phyloP scores from a whole-genome alignment of 495 filamentous ascomycete genomes.

The Coniosporium apollinis region DNA sequence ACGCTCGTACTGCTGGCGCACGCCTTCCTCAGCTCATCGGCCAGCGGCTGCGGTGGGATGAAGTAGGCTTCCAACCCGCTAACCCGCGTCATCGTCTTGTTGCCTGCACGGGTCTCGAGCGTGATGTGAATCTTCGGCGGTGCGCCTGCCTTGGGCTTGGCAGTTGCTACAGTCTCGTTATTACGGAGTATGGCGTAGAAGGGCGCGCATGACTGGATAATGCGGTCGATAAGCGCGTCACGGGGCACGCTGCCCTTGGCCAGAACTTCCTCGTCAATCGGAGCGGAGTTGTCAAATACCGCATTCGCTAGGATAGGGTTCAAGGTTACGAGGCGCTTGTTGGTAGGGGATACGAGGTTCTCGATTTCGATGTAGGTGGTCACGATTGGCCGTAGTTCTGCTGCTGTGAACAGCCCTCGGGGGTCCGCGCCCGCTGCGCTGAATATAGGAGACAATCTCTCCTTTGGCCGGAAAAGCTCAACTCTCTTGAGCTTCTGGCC shows the following conservation, averaged over 20 bases:
- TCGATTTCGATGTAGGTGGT: slow-evolving; percentile 33
- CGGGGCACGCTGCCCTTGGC: slow-evolving; percentile 43
- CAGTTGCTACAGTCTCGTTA: slow-evolving; percentile 26
- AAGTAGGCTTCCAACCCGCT: slow-evolving; percentile 45
- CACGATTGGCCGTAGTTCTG: slow-evolving; percentile 38
- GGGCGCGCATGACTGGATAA: slow-evolving; percentile 34
- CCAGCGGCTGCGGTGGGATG: slow-evolving; percentile 41
- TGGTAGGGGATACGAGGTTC: slow-evolving; percentile 31
- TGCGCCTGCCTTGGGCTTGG: slow-evolving; percentile 46
- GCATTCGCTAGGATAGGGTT: slow-evolving; percentile 46
- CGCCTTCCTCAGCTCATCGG: slow-evolving; percentile 53
- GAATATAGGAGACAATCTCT: slow-evolving; percentile 39
- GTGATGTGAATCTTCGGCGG: slow-evolving; percentile 42
- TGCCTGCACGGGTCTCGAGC: slow-evolving; percentile 49
- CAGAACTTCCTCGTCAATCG: slow-evolving; percentile 38
- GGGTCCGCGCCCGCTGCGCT: slow-evolving; percentile 28
- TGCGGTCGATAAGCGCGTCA: slow-evolving; percentile 43
- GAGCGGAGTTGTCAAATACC: slow-evolving; percentile 33
- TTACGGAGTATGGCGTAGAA: slow-evolving; percentile 42
- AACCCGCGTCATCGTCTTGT: slow-evolving; percentile 51
- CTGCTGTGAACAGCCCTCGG: slow-evolving; percentile 34
- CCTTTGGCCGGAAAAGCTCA: slow-evolving; percentile 36
- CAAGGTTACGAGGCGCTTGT: slow-evolving; percentile 47
- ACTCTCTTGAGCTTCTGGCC: slow-evolving; percentile 41
- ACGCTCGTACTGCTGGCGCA: slow-evolving; percentile 59